Percentiles rank a stretch among this genome's conserved stretches.
Evolutionary conservation across 805 yeast genomes (phyloP).

Genomic region (Barnettozyma salicaria): DNA sequence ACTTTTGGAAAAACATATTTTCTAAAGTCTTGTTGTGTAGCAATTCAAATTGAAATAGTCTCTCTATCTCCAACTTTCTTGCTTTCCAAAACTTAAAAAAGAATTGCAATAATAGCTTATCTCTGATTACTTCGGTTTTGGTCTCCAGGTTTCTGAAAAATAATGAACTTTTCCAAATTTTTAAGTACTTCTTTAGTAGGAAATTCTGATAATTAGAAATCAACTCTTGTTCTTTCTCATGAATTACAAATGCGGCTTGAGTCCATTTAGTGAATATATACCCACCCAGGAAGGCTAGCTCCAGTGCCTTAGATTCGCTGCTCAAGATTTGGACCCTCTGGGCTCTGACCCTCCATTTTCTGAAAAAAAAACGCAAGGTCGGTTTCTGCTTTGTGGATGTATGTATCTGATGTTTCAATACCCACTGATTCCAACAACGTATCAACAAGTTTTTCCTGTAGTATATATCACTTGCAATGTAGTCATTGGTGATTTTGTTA

Average conservation of each 20-base stretch:
- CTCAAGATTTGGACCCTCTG: background rate
- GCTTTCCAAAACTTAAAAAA: slow-evolving; percentile 15
- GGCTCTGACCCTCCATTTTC: slow-evolving; percentile 12
- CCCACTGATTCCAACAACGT: slow-evolving; percentile 13
- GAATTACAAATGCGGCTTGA: background rate
- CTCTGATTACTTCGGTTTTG: slow-evolving; percentile 4
- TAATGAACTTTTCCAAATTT: slow-evolving; percentile 10
- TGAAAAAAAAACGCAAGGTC: background rate
- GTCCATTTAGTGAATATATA: slow-evolving; percentile 25
- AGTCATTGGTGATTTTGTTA: slow-evolving; percentile 1
- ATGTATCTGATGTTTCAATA: background rate
- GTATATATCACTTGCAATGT: slow-evolving; percentile 6
- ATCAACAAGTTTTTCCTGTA: slow-evolving; percentile 6
- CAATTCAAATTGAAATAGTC: background rate
- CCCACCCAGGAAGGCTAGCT: slow-evolving; percentile 21
- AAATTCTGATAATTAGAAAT: background rate
- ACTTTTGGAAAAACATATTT: slow-evolving; percentile 3
- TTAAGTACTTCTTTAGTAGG: slow-evolving; percentile 1
- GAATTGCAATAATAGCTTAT: slow-evolving; percentile 11
- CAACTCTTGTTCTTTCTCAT: background rate
- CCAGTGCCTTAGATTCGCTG: slow-evolving; percentile 14
- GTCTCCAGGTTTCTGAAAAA: slow-evolving; percentile 10
- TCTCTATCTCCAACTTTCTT: background rate
- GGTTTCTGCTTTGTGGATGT: background rate
- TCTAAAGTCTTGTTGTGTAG: background rate